Evolutionary conservation across 345 rosid genomes (phyloP).

Genomic region (Leavenworthia alabamica): DNA sequence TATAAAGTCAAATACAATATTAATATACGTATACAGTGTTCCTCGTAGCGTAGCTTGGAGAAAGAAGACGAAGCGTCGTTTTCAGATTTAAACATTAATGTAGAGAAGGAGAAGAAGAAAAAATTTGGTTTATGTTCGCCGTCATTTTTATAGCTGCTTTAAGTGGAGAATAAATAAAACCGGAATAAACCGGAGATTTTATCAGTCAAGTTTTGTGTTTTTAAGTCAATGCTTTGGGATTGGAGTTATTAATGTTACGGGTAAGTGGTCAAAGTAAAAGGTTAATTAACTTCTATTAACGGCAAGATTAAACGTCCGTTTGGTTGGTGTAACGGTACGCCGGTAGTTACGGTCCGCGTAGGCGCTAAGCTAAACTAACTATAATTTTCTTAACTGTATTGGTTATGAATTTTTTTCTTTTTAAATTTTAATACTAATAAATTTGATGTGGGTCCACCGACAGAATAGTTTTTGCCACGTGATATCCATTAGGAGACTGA

Average conservation of each 20-base stretch:
- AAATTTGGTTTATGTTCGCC: neutral
- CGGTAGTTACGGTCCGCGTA: conserved; percentile 32
- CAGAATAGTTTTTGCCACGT: conserved; percentile 26
- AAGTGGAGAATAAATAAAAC: neutral
- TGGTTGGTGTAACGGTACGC: conserved; percentile 23
- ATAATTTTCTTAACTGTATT: conserved; percentile 1
- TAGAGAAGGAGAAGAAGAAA: neutral
- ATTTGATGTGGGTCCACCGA: conserved; percentile 22
- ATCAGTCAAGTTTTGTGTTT: neutral
- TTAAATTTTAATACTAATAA: neutral
- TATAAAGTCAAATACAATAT: conserved; percentile 29
- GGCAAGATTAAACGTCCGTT: conserved; percentile 18
- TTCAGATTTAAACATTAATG: conserved; percentile 20
- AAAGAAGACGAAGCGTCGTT: conserved; percentile 32
- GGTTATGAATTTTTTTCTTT: neutral
- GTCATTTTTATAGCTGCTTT: conserved; percentile 9
- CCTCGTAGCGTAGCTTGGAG: conserved; percentile 5
- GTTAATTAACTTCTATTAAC: conserved; percentile 8
- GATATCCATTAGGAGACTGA: neutral
- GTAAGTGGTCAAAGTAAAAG: conserved; percentile 8
- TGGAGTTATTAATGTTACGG: conserved; percentile 20
- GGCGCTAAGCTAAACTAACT: conserved; percentile 22
- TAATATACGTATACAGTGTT: conserved; percentile 1
- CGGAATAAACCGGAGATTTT: neutral
- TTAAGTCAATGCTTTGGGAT: conserved; percentile 13